Conservation (phyloP, 2,329 filamentous ascomycete genomes). For the Stenocarpella maydis region DNA sequence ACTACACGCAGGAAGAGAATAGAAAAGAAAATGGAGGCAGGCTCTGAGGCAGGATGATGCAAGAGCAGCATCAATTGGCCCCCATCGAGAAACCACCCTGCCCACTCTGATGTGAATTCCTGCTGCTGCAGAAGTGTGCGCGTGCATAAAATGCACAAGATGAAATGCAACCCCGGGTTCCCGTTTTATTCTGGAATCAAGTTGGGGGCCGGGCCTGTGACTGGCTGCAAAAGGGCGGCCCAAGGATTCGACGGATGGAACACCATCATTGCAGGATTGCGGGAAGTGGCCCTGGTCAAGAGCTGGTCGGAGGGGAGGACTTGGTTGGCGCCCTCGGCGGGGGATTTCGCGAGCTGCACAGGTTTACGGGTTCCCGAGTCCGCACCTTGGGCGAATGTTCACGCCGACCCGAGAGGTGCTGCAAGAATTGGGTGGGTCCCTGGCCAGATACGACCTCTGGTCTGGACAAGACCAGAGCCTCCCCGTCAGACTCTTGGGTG, state of each 20-base stretch:
- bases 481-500: not conserved
- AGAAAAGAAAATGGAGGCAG: conserved; percentile 4
- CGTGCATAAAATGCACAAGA: conserved; percentile 13
- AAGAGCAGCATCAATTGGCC: conserved; percentile 15
- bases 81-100: too few relatives aligned
- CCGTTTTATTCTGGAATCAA: conserved; percentile 14
- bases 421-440: too few relatives aligned
- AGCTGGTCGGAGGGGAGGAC: too few relatives aligned
- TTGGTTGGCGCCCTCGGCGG: conserved; percentile 27
- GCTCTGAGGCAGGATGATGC: conserved; percentile 24
- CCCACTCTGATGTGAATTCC: conserved; percentile 10
- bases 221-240: not conserved
- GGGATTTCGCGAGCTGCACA: conserved; percentile 25
- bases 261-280: conserved; percentile 26
- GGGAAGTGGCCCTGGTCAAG: conserved; percentile 8
- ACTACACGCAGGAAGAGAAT: too few relatives aligned
- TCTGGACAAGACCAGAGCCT: not conserved
- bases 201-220: conserved; percentile 3
- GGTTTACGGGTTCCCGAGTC: conserved; percentile 22
- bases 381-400: conserved; percentile 10
- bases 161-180: conserved; percentile 26
- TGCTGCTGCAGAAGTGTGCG: conserved; percentile 7
- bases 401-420: too few relatives aligned
- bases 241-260: conserved; percentile 14
- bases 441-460: too few relatives aligned